Evolutionary conservation across 768 basidiomycete species (phyloP), one percentile per base, ranked within the genome.

Genomic region (Tylopilus sp.): DNA sequence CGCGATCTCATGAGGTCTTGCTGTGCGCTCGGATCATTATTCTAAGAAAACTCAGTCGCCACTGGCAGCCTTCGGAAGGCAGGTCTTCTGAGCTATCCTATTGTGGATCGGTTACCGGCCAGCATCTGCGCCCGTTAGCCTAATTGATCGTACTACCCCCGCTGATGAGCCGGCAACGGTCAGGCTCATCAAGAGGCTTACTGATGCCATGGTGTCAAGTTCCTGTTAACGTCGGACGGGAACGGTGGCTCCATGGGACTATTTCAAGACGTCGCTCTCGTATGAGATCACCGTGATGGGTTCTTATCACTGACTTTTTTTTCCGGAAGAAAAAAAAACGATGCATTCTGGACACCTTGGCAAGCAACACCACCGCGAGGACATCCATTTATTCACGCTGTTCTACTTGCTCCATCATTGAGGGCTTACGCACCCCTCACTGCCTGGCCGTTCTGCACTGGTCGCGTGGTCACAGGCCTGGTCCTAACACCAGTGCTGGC

Each of bases 391-490:
- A 38, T 38, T 42, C 34, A 25, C 33, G 8, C 29, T 38, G 28
- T 28, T 28, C n/a, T 19, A 7, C 31, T n/a, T 8, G 10, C 19
- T 3, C 22, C 17, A 2, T 19, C 38, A n/a, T 41, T 0, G 25
- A 21, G 41, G 30, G n/a, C 41, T 46, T 22, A 28, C 5, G 25
- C 1, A 2, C 38, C 21, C 50, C 28, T 17, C 6, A 28, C 47
- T 17, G 25, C 19, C 43, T 41, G 45, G 42, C 14, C 33, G 37
- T 45, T 24, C 26, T 60, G 56, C 13, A 17, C 36, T 3, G 53
- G 58, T 19, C 53, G 52, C 31, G 50, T 19, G 1, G 30, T 43
- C 4, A 29, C 5, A 10, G 64, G 50, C 30, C 21, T 55, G 22
- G 24, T 4, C 34, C 26, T 55, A 41, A 55, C 45, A 34, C 16